phyloP scores from a whole-genome alignment of 345 rosid genomes.

The Geranium brycei region DNA sequence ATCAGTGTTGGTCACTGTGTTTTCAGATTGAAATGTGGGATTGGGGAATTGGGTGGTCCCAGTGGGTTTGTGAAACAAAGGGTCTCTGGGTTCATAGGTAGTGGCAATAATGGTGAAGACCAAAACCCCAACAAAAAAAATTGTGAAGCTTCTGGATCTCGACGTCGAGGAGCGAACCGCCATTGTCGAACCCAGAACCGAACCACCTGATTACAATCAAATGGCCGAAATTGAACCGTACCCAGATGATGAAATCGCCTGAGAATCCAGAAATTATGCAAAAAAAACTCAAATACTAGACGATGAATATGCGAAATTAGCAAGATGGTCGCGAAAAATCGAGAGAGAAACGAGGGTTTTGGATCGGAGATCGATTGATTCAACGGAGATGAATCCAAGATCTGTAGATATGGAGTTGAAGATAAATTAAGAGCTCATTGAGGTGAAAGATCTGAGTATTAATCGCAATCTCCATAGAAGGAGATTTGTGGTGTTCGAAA shows the following conservation, averaged over 20 bases:
- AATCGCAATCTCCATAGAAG: too few relatives aligned
- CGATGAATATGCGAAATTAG: neutral
- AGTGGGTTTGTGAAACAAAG: slow-evolving; percentile 71
- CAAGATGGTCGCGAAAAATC: neutral
- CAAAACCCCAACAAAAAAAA: slow-evolving; percentile 69
- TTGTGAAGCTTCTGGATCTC: slow-evolving; percentile 48
- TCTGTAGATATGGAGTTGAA: too few relatives aligned
- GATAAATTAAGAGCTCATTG: neutral
- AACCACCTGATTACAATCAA: slow-evolving; percentile 7
- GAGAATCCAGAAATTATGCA: too few relatives aligned
- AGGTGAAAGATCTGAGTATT: neutral
- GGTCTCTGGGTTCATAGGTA: slow-evolving; percentile 81
- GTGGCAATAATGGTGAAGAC: slow-evolving; percentile 90
- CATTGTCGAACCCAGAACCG: slow-evolving; percentile 25
- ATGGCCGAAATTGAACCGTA: slow-evolving; percentile 2
- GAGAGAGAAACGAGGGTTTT: neutral
- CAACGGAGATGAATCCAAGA: neutral
- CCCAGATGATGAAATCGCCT: slow-evolving; percentile 11
- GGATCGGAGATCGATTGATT: neutral
- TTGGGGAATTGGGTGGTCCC: slow-evolving; percentile 69
- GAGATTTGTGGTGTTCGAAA: neutral
- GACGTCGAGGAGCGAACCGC: slow-evolving; percentile 35
- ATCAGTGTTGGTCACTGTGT: slow-evolving; percentile 64
- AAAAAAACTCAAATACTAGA: too few relatives aligned
- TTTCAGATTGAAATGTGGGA: slow-evolving; percentile 67